These are phyloP conservation scores for Flaveria robusta DNA, from an alignment of 129 eudicot species.

Conservation along the genomic window DNA sequence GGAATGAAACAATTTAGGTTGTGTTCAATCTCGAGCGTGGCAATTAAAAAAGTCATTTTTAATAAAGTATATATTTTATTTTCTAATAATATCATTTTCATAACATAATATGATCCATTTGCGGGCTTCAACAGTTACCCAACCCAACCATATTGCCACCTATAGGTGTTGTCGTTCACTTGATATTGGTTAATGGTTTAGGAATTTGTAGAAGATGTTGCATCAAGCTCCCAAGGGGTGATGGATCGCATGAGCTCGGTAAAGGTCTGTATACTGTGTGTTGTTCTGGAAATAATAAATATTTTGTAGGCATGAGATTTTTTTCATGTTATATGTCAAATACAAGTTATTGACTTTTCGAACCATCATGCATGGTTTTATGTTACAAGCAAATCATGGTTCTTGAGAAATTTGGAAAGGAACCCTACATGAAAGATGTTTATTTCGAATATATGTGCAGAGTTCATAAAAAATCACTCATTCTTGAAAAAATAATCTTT, in stretches of 20 bases:
- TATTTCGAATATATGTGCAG: conserved; percentile 4
- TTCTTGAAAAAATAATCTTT: neutral
- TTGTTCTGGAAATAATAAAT: neutral
- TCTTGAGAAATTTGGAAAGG: neutral
- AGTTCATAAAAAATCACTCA: neutral
- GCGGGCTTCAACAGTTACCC: neutral
- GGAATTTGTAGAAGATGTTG: conserved; percentile 79
- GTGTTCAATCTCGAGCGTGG: neutral
- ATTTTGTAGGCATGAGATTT: conserved; percentile 4
- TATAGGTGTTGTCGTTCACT: conserved; percentile 5
- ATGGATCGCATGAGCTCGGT: conserved; percentile 50
- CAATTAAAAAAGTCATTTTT: neutral
- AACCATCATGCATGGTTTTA: conserved; percentile 9
- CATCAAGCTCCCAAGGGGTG: conserved; percentile 65
- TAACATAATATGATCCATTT: neutral
- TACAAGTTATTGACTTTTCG: conserved; percentile 15
- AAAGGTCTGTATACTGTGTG: conserved; percentile 45
- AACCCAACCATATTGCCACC: neutral
- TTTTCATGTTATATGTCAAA: neutral
- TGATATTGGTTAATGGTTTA: conserved; percentile 41
- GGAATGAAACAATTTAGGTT: neutral
- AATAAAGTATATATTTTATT: neutral
- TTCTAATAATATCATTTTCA: neutral
- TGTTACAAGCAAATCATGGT: conserved; percentile 16
- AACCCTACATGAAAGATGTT: neutral